Evolutionary conservation across 2,329 filamentous ascomycete genomes (phyloP).

Genomic region (Chrysoporthe puriensis): DNA sequence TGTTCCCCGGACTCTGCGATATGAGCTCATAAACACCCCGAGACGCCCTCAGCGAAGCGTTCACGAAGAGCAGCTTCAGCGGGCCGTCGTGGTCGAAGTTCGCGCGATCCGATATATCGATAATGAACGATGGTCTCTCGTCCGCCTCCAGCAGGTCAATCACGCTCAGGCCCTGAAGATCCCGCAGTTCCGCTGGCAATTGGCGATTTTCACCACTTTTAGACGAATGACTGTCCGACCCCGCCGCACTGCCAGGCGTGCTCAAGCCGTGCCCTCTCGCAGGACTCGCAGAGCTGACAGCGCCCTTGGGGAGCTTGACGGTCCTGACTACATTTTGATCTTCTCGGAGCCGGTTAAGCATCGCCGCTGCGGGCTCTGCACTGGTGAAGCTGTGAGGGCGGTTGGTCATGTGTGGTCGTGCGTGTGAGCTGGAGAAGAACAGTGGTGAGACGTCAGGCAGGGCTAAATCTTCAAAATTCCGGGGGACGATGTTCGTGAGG

Average conservation of each 20-base stretch:
- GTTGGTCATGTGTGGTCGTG: conserved; percentile 36
- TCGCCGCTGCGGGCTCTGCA: conserved; percentile 48
- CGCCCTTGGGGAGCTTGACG: conserved; percentile 58
- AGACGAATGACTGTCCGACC: conserved; percentile 54
- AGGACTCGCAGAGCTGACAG: conserved; percentile 52
- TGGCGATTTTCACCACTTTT: conserved; percentile 56
- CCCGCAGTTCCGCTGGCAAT: conserved; percentile 53
- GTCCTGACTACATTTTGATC: conserved; percentile 54
- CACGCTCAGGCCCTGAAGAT: conserved; percentile 68
- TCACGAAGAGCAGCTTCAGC: conserved; percentile 69
- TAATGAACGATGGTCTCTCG: conserved; percentile 74
- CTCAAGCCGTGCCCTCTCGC: conserved; percentile 48
- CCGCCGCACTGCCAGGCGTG: conserved; percentile 55
- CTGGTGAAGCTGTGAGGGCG: conserved; percentile 45
- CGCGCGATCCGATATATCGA: conserved; percentile 66
- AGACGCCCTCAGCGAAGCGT: conserved; percentile 65
- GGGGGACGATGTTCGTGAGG: conserved; percentile 38
- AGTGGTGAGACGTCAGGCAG: conserved; percentile 47
- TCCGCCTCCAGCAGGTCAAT: conserved; percentile 78
- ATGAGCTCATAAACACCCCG: conserved; percentile 60
- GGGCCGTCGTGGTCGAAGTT: conserved; percentile 57
- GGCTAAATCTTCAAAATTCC: conserved; percentile 27
- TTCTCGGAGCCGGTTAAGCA: conserved; percentile 52
- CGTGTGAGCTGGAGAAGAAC: conserved; percentile 53
- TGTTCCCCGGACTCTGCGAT: conserved; percentile 50